A percentile compares a stretch with the other conserved stretches of the same genome.
These are phyloP conservation scores for Trypanosoma boissoni DNA, from an alignment of 208 protist genomes.

Conservation along the genomic window DNA sequence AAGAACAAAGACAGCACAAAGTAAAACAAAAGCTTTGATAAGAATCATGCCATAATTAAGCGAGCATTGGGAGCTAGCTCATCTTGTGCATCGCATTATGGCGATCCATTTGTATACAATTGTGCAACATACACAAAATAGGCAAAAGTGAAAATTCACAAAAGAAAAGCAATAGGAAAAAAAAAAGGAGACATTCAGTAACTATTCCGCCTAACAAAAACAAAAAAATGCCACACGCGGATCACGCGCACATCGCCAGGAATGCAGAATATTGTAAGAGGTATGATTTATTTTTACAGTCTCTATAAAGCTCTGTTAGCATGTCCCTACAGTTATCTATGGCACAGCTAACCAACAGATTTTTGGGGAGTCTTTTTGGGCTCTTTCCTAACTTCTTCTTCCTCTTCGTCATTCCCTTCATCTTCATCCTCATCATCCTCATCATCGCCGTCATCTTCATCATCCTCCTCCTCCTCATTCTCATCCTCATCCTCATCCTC, in stretches of 20 bases:
- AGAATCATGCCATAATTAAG: constrained; percentile 64
- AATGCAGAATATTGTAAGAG: no score
- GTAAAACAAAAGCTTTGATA: no score
- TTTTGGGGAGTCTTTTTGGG: background rate
- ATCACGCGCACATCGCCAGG: no score
- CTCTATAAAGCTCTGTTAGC: background rate
- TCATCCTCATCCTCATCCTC: constrained; percentile 15
- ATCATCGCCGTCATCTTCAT: constrained; percentile 8
- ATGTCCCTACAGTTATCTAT: background rate
- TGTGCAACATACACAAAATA: background rate
- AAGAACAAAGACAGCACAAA: constrained; percentile 73
- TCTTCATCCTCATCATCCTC: constrained; percentile 10
- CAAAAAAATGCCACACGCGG: no score
- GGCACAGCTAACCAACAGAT: background rate
- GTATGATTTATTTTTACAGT: background rate
- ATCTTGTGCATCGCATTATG: constrained; percentile 23
- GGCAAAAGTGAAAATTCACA: constrained; percentile 6
- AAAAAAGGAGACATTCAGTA: background rate
- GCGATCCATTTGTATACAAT: constrained; percentile 18
- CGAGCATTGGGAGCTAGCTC: constrained; percentile 38
- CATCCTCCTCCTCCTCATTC: constrained; percentile 2
- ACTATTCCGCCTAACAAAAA: no score
- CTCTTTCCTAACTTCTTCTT: constrained; percentile 4
- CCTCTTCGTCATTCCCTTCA: constrained; percentile 3
- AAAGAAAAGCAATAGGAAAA: background rate